phyloP scores from a whole-genome alignment of 345 rosid genomes.

The Hibiscus trionum region DNA sequence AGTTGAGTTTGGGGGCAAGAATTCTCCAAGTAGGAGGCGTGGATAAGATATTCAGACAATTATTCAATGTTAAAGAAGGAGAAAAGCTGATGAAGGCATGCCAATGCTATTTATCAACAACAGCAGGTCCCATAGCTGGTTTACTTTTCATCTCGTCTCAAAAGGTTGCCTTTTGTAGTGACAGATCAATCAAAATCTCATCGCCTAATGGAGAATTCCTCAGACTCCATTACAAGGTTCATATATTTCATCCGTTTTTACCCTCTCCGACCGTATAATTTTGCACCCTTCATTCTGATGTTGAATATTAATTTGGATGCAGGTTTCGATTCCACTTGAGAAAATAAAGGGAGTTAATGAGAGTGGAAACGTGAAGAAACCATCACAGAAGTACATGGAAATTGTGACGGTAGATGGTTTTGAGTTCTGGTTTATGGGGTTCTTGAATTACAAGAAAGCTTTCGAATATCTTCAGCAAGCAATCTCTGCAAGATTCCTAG shows the following conservation, averaged over 20 bases:
- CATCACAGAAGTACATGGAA: too few species aligned
- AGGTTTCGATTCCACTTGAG: too few species aligned
- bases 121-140: slow-evolving; percentile 54
- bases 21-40: slow-evolving; percentile 38
- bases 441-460: slow-evolving; percentile 63
- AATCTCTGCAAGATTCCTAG: slow-evolving; percentile 18
- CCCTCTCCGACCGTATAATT: too few species aligned
- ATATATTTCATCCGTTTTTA: too few species aligned
- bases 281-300: too few species aligned
- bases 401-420: too few species aligned
- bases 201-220: not conserved
- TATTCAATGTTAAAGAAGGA: slow-evolving; percentile 31
- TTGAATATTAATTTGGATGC: too few species aligned
- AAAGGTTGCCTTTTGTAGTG: slow-evolving; percentile 40
- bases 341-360: too few species aligned
- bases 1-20: slow-evolving; percentile 22
- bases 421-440: slow-evolving; percentile 37
- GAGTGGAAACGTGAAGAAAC: too few species aligned
- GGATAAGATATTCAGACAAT: slow-evolving; percentile 33
- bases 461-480: slow-evolving; percentile 48
- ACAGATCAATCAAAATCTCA: slow-evolving; percentile 31
- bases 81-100: slow-evolving; percentile 44
- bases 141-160: slow-evolving; percentile 41
- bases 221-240: slow-evolving; percentile 41
- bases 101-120: slow-evolving; percentile 52